Evolutionary conservation across 305 asterid species (phyloP).

Genomic region (Fraxinus nigra): DNA sequence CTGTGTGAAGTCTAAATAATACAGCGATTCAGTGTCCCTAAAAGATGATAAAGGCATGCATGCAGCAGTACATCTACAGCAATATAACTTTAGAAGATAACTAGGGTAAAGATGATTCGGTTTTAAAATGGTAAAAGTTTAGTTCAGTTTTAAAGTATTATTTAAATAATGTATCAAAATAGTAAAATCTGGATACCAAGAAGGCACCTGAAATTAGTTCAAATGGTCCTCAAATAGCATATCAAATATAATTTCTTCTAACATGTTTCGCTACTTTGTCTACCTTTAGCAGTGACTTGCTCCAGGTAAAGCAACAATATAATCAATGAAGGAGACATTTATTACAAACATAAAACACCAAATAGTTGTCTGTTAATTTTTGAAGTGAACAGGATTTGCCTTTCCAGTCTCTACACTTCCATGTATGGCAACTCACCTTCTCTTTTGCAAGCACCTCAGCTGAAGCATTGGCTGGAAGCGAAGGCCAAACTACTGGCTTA

Average conservation of each 20-base stretch:
- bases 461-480: slow-evolving; percentile 84
- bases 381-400: slow-evolving; percentile 1
- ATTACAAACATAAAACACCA: slow-evolving; percentile 5
- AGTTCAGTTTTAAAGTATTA: neutral
- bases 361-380: neutral
- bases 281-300: slow-evolving; percentile 14
- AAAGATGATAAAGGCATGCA: neutral
- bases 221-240: slow-evolving; percentile 4
- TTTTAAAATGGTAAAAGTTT: slow-evolving; percentile 1
- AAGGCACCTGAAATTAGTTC: slow-evolving; percentile 1
- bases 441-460: slow-evolving; percentile 88
- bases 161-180: neutral
- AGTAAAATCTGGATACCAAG: neutral
- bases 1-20: slow-evolving; percentile 6
- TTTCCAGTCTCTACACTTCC: slow-evolving; percentile 15
- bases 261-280: slow-evolving; percentile 10
- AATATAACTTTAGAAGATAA: slow-evolving; percentile 8
- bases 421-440: slow-evolving; percentile 55
- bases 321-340: slow-evolving; percentile 6
- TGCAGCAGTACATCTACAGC: neutral
- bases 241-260: neutral
- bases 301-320: neutral
- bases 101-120: neutral
- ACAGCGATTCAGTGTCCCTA: neutral
- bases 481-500: slow-evolving; percentile 95